Evolutionary conservation across 164 flowering plant species (phyloP), one percentile per base, ranked within the genome.

Genomic region (Echeveria elegans): DNA sequence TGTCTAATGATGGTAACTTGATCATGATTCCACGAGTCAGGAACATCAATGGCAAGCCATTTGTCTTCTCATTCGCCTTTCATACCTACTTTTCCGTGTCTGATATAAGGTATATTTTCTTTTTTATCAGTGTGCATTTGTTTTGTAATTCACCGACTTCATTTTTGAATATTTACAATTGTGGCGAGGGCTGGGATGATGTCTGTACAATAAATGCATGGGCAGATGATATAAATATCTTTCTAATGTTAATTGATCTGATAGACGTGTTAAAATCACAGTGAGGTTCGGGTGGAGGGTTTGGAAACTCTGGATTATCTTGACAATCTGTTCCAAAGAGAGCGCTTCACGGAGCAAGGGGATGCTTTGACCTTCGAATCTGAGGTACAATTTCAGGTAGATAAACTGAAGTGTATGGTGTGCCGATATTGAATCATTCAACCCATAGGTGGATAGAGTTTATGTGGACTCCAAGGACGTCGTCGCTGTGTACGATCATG

Each of bases 291-390:
- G 58, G 66, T 81, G 21, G 84, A 81, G 50, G 84, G 84, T 32
- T 48, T 81, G 74, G 84, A 81, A 69, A 77, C 80, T 68, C 74
- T 75, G 23, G 80, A 81, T 69, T 81, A 78, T 58, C 79, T 81
- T 18, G 84, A 81, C 76, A 81, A 81, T 74, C 70, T 81, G 5
- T 32, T 34, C 50, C 67, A 77, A 59, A 76, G 61, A 64, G 76
- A 77, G 69, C 78, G 82, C 24, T 89, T 88, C 71, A 94, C 99
- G 7, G 97, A 94, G 69, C 99, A 95, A 82, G 97, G 97, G 68
- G 93, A 95, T 78, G 89, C 99, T 37, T 64, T 94, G 58, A 94
- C 99, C 24, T 91, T 94, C 69, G 97, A 91, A 73, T 79, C 84
- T 29, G 98, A 94, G 97, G 98, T 91, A 81, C 29, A 7, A 15